These are phyloP conservation scores for Penicillium maclennaniae DNA, from an alignment of 495 filamentous ascomycete genomes.

Conservation along the genomic window DNA sequence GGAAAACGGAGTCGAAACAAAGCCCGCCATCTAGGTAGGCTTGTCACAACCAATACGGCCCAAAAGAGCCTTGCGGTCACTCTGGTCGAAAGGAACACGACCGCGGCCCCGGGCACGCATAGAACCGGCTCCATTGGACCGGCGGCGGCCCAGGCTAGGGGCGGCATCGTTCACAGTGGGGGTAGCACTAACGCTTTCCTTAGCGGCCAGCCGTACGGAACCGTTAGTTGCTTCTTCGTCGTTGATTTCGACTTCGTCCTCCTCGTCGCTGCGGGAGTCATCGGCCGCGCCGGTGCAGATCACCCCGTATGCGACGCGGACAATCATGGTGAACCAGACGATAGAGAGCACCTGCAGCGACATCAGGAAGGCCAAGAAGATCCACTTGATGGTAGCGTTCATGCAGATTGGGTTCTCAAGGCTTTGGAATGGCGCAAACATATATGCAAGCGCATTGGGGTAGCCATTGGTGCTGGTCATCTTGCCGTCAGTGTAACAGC, in stretches of 20 bases:
- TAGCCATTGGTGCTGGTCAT: constrained; percentile 54
- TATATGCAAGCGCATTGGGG: constrained; percentile 54
- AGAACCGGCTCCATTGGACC: constrained; percentile 31
- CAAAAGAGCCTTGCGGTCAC: constrained; percentile 68
- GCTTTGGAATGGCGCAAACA: constrained; percentile 66
- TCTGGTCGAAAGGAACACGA: constrained; percentile 61
- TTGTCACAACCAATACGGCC: constrained; percentile 75
- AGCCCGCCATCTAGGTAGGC: constrained; percentile 27
- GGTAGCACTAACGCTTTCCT: constrained; percentile 25
- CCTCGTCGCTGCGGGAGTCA: constrained; percentile 83
- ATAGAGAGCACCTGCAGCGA: constrained; percentile 76
- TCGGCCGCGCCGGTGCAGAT: constrained; percentile 75
- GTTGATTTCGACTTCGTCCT: constrained; percentile 61
- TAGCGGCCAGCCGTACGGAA: constrained; percentile 25
- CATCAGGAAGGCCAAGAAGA: constrained; percentile 72
- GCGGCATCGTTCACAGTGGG: constrained; percentile 29
- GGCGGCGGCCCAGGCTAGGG: constrained; percentile 44
- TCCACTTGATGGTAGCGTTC: constrained; percentile 63
- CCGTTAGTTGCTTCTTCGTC: constrained; percentile 36
- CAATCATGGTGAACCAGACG: constrained; percentile 87
- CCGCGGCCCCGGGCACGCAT: constrained; percentile 36
- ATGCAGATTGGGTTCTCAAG: constrained; percentile 72
- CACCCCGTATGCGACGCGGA: constrained; percentile 72
- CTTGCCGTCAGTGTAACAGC: constrained; percentile 63
- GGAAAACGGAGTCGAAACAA: constrained; percentile 11